phyloP scores from a whole-genome alignment of 116 monocot species.

The Papilionanthe hybrid region DNA sequence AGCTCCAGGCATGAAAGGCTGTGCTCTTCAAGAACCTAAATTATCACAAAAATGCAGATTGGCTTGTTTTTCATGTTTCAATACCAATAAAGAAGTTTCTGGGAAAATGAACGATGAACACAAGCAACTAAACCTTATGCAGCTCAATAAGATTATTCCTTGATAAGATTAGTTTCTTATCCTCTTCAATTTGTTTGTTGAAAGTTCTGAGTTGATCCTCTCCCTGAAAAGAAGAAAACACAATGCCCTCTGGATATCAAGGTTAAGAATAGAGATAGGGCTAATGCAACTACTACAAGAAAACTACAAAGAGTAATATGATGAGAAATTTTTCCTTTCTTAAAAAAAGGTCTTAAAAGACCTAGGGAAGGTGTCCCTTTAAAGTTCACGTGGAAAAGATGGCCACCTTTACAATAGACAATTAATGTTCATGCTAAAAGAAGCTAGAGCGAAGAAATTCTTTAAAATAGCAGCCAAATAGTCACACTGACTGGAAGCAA shows the following conservation, averaged over 20 bases:
- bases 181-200: conserved; percentile 84
- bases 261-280: neutral
- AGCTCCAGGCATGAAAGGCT: conserved; percentile 75
- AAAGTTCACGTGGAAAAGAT: too few relatives aligned
- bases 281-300: neutral
- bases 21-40: conserved; percentile 76
- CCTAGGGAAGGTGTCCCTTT: too few relatives aligned
- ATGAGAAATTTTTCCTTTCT: too few relatives aligned
- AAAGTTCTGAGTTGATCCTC: conserved; percentile 62
- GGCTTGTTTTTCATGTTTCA: neutral
- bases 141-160: conserved; percentile 85
- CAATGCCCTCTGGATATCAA: neutral
- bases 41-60: conserved; percentile 11
- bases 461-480: too few relatives aligned
- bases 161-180: conserved; percentile 74
- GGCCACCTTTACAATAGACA: too few relatives aligned
- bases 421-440: too few relatives aligned
- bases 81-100: neutral
- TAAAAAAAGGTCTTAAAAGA: too few relatives aligned
- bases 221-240: conserved; percentile 49
- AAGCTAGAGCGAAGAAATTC: too few relatives aligned
- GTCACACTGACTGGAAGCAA: too few relatives aligned
- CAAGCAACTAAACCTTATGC: conserved; percentile 49
- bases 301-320: too few relatives aligned
- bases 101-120: neutral